Base-by-base conservation (phyloP, 257 asterid species). In the Solanum boliviense region DNA sequence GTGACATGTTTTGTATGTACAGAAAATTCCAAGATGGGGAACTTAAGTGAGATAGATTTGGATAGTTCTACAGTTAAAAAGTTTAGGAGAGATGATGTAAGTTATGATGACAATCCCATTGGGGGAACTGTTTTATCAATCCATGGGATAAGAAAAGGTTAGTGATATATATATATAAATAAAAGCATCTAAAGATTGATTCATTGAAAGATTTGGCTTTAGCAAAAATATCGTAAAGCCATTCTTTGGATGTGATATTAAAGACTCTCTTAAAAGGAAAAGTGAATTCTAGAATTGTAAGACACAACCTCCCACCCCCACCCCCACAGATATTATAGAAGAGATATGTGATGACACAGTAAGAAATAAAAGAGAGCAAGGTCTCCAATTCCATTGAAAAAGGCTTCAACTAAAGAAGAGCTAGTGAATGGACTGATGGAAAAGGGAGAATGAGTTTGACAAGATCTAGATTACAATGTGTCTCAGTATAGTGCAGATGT, bases 311-410 rank as follows among this genome's bases (percentile, higher is more conserved):
- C 90, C 88, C 88, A 87, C 3, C 12, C 89, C 87, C 87, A 87
- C 87, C 3, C 44, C 90, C 87, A 87, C 87, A 86, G 92, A 86
- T 83, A 84, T 87, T 88, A 65, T 88, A 67, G 93, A 91, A 81
- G 95, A 91, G 62, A 85, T 89, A 86, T 60, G 60, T 87, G 94
- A 92, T 89, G 92, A 92, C 88, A 92, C 71, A 89, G 65, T 38
- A 91, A 91, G 90, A 94, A 92, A 88, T 95, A 92, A 87, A 96
- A 96, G 94, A 93, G 93, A 93, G 3, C 91, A 94, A 89, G 58
- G 88, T 91, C 76, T 94, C 96, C 16, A 94, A 91, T 87, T 92
- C 96, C 13, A 95, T 91, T 1, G 89, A 94, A 44, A 96, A 94
- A 89, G 92, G 92, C 67, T 65, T 89, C 72, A 93, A 86, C 86